Evolutionary conservation across 176 grass and related monocot species (phyloP), one percentile per base, ranked within the genome.

Genomic region (Sorghum bicolor): DNA sequence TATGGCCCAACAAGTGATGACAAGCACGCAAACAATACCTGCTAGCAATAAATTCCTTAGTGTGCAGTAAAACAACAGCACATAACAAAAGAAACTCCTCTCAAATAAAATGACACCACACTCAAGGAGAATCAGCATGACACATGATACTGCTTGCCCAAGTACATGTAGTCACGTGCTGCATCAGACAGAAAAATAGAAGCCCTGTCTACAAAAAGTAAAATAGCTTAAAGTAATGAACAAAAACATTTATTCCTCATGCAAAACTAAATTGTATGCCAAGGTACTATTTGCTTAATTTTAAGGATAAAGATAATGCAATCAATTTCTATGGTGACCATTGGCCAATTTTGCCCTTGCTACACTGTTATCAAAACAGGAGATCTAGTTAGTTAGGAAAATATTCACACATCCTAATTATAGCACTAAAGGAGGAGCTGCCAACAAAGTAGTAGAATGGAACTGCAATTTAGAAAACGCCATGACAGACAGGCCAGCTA

Each of bases 31-130:
- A 74, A 65, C 4, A 83, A 26, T 29, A 62, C 69, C 53, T 64
- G 70, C 31, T 60, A 62, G 41, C 5, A 87, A 43, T 26, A 90
- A 79, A 38, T 72, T 72, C 8, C n/a, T 62, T 58, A 79, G 57
- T 34, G 14, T 79, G 72, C 68, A 80, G 40, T 69, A 50, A 87
- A 76, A 62, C 20, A 62, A 79, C 39, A 62, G 75, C 48, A 52
- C 10, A 74, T 69, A 83, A 19, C 25, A 45, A 74, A 48, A 79
- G 14, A 20, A 74, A 39, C 8, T 83, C 25, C 53, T 64, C 48
- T 82, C 82, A 71, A 68, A 84, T 22, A 76, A 33, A 69, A 37
- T 17, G 11, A 24, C 53, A 20, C 37, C 38, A 79, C 34, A 34
- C 70, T 68, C 36, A 8, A 85, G 31, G 17, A 72, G 34, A 73